Percentiles rank a stretch among this genome's conserved stretches.
phyloP scores from a whole-genome alignment of 345 rosid genomes.

The Syzygium jambos region DNA sequence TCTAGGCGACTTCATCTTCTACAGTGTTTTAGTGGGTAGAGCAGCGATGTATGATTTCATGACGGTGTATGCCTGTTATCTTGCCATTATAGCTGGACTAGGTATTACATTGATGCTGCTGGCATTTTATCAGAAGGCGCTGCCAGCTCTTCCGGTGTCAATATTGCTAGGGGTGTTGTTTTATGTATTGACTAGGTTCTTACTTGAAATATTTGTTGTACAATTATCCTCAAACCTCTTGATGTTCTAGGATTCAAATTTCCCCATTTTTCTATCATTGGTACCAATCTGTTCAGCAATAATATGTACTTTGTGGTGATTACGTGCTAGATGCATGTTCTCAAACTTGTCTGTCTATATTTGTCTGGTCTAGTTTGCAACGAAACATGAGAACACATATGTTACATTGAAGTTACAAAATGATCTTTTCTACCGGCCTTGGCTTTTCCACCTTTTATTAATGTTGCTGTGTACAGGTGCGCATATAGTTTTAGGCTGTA shows the following conservation, averaged over 20 bases:
- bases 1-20: conserved; percentile 90
- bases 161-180: conserved; percentile 71
- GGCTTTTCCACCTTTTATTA: neutral
- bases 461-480: neutral
- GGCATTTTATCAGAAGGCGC: conserved; percentile 83
- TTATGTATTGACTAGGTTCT: conserved; percentile 57
- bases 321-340: neutral
- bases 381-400: neutral
- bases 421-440: neutral
- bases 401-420: neutral
- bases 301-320: neutral
- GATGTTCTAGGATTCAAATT: conserved; percentile 47
- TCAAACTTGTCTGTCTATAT: neutral
- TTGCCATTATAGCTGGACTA: conserved; percentile 85
- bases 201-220: conserved; percentile 64
- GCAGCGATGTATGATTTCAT: conserved; percentile 93
- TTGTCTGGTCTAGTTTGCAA: neutral
- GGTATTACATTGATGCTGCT: conserved; percentile 77
- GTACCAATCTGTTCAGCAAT: neutral
- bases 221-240: conserved; percentile 75
- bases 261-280: neutral
- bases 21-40: conserved; percentile 89
- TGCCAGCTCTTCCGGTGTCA: conserved; percentile 93
- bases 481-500: neutral
- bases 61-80: conserved; percentile 92